A percentile compares a stretch with the other conserved stretches of the same genome.
These are phyloP conservation scores for Tuber calosporum DNA, from an alignment of 495 filamentous ascomycete species.

Conservation along the genomic window DNA sequence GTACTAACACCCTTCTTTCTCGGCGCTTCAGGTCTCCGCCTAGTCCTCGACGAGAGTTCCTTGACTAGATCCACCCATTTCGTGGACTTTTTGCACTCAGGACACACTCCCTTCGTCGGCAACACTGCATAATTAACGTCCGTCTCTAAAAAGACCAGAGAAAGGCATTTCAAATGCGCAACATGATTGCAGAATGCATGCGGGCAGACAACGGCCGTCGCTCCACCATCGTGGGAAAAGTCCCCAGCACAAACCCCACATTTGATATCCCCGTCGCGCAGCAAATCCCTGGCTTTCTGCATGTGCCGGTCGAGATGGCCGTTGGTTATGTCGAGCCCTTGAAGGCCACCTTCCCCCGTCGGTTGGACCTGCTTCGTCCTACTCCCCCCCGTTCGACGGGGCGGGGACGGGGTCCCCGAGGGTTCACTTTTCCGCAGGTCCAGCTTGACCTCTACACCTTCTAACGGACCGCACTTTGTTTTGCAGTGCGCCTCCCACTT, in stretches of 20 bases:
- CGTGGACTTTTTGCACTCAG: conserved; percentile 56
- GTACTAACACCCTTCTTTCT: conserved; percentile 14
- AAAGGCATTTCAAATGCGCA: conserved; percentile 72
- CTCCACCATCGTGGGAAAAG: conserved; percentile 46
- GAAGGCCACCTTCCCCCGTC: conserved; percentile 45
- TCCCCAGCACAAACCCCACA: conserved; percentile 59
- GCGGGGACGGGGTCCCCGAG: conserved; percentile 6
- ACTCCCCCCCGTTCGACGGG: conserved; percentile 33
- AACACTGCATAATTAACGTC: conserved; percentile 46
- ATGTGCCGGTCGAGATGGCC: conserved; percentile 57
- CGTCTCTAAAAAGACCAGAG: conserved; percentile 53
- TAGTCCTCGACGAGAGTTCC: conserved; percentile 58
- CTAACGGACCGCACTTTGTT: conserved; percentile 47
- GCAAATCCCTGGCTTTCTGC: conserved; percentile 59
- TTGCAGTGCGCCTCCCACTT: conserved; percentile 60
- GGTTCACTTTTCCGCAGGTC: conserved; percentile 46
- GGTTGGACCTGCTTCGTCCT: conserved; percentile 17
- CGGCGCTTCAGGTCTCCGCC: conserved; percentile 23
- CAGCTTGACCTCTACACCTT: conserved; percentile 52
- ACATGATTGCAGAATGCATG: conserved; percentile 57
- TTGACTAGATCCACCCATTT: conserved; percentile 73
- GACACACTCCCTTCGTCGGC: conserved; percentile 66
- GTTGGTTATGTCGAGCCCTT: conserved; percentile 62
- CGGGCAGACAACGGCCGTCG: conserved; percentile 63
- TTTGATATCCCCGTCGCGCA: conserved; percentile 46